Base-by-base conservation (phyloP, 495 filamentous ascomycete genomes). In the Viridothelium virens region DNA sequence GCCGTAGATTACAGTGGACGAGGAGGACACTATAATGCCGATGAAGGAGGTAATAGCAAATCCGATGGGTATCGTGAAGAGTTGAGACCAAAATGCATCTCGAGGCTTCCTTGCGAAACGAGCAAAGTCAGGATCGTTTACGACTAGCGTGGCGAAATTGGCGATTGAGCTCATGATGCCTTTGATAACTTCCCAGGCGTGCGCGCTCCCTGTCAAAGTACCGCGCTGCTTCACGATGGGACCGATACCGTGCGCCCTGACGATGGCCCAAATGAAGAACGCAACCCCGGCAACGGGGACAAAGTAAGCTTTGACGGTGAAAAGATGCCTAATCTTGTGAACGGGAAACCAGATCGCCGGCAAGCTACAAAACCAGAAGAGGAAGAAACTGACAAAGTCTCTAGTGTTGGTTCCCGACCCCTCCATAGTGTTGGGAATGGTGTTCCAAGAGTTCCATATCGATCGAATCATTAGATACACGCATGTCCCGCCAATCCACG, bases 21-120 rank as follows among this genome's bases (percentile, higher is more conserved):
- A 90, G 0, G 92, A 97, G 1, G 90, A 92, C 37, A 93, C 91
- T 67, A 96, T 90, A 72, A 97, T 96, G 65, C 92, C 66, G 70
- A 96, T 92, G 75, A 96, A 92, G 7, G 89, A 93, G 16, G 92
- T 96, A 61, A 96, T 73, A 2, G 89, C 92, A 69, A 97, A 96
- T 31, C 90, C 89, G 65, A 88, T 75, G 3, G 92, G 92, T 67
- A 96, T 96, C 4, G 91, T 89, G 69, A 96, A 78, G 3, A 96
- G 77, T 74, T 97, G 92, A 12, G 91, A 88, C 90, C 90, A 95
- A n/a, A 95, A 66, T 0, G 91, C 90, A 76, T 95, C 92, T 38
- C 80, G 82, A 18, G 92, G 92, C 67, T 87, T 92, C 31, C 77
- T 77, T 2, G 92, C 89, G 73, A 96, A 97, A 73, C 92, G 89